Evolutionary conservation across 2,329 filamentous ascomycete genomes (phyloP), one percentile per base, ranked within the genome.

Genomic region (Botryotinia narcissicola): DNA sequence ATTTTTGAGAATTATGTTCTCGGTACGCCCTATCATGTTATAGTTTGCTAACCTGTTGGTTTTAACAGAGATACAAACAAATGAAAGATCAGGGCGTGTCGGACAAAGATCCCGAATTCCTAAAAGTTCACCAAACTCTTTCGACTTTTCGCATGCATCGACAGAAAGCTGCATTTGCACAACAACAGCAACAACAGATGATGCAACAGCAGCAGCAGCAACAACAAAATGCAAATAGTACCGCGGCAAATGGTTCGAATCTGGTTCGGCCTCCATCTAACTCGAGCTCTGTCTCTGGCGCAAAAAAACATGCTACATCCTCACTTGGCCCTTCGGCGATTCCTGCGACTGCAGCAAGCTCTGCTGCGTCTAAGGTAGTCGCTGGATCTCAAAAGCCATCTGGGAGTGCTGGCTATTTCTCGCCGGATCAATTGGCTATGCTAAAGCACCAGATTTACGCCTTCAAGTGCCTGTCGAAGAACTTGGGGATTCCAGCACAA

Each of bases 401-500:
- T 48, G 71, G 71, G 48, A 78, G 83, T n/a, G 83, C 82, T 35
- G 87, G 87, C 69, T 90, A 90, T 75, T 95, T 97, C 81, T 91
- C 90, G 20, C 87, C 88, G 37, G 92, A 96, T 73, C 96, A 99
- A 81, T 85, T 97, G 63, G 86, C 88, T 37, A 89, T 93, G 61
- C 85, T 99, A 16, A 88, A 93, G 74, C 91, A 93, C 77, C 96
- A 99, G 81, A 97, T 98, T 69, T 87, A 92, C 78, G 95, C 95
- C 0, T 98, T 98, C 84, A 97, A 97, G 83, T 87, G 94, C 77
- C 86, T 99, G 6, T 92, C 93, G 8, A 97, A 96, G 82, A 97
- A 97, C 78, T 87, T 92, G 22, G 92, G 94, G 0, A 89, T 98
- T 5, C 94, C 95, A 1, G 83, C 88, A 44, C 87, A 89, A 75